A percentile compares a stretch with the other conserved stretches of the same genome.
phyloP scores from a whole-genome alignment of 2,329 filamentous ascomycete species.

The Ceratocystis destructans region DNA sequence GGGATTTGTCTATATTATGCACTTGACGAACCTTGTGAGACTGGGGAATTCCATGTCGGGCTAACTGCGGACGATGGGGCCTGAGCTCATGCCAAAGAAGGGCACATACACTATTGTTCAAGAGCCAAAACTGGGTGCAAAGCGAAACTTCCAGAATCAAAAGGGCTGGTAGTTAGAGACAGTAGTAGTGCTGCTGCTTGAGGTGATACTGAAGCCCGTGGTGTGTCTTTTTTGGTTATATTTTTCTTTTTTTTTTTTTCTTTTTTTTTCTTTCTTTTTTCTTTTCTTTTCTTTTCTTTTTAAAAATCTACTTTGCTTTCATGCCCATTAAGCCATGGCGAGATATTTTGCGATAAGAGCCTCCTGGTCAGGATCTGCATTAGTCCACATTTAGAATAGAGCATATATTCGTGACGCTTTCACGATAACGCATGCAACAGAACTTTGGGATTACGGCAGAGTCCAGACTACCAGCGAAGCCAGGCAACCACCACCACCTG shows the following conservation, averaged over 20 bases:
- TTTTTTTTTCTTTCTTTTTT: background rate
- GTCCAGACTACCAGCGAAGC: background rate
- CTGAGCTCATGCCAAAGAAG: background rate
- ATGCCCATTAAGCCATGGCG: background rate
- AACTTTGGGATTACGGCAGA: background rate
- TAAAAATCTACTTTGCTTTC: background rate
- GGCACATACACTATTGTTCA: background rate
- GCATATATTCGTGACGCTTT: background rate
- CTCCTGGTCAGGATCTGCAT: background rate
- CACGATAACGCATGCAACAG: background rate
- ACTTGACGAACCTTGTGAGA: background rate
- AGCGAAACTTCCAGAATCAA: constrained; percentile 4
- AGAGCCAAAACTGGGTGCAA: background rate
- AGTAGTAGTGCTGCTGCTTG: background rate
- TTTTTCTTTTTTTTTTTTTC: background rate
- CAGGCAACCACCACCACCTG: background rate
- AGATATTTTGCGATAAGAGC: background rate
- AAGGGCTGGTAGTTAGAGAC: background rate
- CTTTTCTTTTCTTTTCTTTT: background rate
- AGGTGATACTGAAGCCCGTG: background rate
- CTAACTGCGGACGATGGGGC: background rate
- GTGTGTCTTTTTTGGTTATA: background rate
- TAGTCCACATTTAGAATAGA: background rate
- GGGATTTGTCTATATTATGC: background rate
- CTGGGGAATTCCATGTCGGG: background rate